Percentiles rank a stretch among this genome's conserved stretches.
phyloP scores from a whole-genome alignment of 176 grass and related monocot genomes.

The Zizania latifolia region DNA sequence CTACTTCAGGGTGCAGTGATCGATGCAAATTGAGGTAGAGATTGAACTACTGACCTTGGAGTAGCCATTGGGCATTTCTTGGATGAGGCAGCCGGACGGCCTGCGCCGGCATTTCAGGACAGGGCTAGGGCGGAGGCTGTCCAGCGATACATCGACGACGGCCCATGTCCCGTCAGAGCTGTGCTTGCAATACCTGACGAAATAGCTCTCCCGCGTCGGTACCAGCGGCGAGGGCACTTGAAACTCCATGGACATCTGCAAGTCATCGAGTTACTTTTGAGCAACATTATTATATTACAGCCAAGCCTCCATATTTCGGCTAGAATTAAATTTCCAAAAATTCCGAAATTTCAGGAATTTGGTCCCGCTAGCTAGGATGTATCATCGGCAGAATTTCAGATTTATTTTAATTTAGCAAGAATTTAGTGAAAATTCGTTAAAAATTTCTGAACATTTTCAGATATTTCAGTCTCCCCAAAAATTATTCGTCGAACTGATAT shows the following conservation, averaged over 20 bases:
- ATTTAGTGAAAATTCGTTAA: too few relatives aligned
- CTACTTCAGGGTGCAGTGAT: neutral
- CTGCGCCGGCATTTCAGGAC: conserved; percentile 44
- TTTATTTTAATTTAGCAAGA: too few relatives aligned
- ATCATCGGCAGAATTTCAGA: too few relatives aligned
- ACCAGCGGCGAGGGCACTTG: conserved; percentile 80
- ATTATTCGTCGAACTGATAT: too few relatives aligned
- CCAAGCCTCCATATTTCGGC: too few relatives aligned
- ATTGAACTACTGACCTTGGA: conserved; percentile 42
- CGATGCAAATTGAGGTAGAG: neutral
- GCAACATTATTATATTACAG: neutral
- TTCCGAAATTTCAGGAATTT: too few relatives aligned
- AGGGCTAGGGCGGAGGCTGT: conserved; percentile 51
- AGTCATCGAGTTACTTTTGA: neutral
- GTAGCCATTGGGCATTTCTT: conserved; percentile 70
- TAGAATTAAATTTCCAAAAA: too few relatives aligned
- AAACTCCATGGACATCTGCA: conserved; percentile 89
- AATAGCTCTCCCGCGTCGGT: conserved; percentile 70
- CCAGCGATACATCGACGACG: conserved; percentile 70
- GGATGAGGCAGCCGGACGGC: conserved; percentile 61
- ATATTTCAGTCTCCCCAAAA: too few relatives aligned
- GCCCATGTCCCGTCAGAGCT: conserved; percentile 64
- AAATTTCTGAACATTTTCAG: too few relatives aligned
- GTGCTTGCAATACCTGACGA: conserved; percentile 78
- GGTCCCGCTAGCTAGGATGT: too few relatives aligned